Conservation (phyloP, 306 rosid genomes). For the Malus asiatica region DNA sequence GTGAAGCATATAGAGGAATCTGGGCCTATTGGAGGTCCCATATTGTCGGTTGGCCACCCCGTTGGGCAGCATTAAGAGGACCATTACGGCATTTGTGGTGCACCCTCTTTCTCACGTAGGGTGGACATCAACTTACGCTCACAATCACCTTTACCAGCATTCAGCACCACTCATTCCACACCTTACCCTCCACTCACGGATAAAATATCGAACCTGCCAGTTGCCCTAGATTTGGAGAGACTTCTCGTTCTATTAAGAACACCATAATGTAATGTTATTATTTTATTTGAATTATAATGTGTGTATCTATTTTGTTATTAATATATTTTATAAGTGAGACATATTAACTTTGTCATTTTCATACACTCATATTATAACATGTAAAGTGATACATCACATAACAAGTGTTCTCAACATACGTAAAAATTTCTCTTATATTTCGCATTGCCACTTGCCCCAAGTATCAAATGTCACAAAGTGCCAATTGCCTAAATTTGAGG, state of each 20-base stretch:
- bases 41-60: constrained; percentile 57
- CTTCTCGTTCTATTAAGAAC: background rate
- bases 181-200: constrained; percentile 10
- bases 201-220: constrained; percentile 27
- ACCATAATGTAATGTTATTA: background rate
- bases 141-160: constrained; percentile 5
- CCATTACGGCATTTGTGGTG: constrained; percentile 34
- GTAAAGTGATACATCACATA: rapidly evolving
- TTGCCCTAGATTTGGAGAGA: background rate
- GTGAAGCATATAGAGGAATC: constrained; percentile 4
- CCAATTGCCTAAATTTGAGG: too few species aligned
- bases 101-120: constrained; percentile 15
- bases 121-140: constrained; percentile 20
- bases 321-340: background rate
- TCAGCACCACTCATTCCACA: constrained; percentile 20
- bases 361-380: too few species aligned
- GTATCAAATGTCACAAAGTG: background rate
- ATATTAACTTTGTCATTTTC: too few species aligned
- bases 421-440: background rate
- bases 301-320: too few species aligned
- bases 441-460: background rate
- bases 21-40: constrained; percentile 35
- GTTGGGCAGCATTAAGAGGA: constrained; percentile 50
- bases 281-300: too few species aligned
- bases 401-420: background rate